Evolutionary conservation across 768 basidiomycete species (phyloP).

Genomic region (Cantharellus anzutake): DNA sequence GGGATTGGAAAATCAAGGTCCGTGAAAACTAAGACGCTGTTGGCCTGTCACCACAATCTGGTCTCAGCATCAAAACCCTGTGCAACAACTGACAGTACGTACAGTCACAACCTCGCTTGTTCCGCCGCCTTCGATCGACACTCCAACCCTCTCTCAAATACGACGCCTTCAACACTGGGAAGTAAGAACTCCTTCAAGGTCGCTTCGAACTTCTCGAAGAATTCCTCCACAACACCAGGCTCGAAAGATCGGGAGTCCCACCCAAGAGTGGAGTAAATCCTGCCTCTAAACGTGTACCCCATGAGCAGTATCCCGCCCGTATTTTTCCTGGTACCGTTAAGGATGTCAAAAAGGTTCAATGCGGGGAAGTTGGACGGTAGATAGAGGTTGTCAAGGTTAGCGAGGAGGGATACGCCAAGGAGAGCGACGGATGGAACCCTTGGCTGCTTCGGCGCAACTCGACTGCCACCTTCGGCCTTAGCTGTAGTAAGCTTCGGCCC

Average conservation of each 20-base stretch:
- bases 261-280: background rate
- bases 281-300: slow-evolving; percentile 3
- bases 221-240: slow-evolving; percentile 1
- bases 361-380: slow-evolving; percentile 11
- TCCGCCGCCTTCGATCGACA: too few relatives aligned
- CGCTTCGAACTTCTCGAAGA: background rate
- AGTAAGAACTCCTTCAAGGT: slow-evolving; percentile 41
- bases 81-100: too few relatives aligned
- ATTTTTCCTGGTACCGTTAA: slow-evolving; percentile 19
- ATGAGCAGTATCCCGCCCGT: slow-evolving; percentile 19
- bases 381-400: slow-evolving; percentile 20
- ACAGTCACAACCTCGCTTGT: too few relatives aligned
- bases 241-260: background rate
- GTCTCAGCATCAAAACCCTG: too few relatives aligned
- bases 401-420: slow-evolving; percentile 22
- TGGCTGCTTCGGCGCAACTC: background rate
- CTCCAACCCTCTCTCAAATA: too few relatives aligned
- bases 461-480: background rate
- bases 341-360: slow-evolving; percentile 15
- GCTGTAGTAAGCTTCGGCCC: background rate
- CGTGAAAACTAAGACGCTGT: too few relatives aligned
- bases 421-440: slow-evolving; percentile 12
- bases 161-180: too few relatives aligned
- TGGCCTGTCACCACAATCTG: too few relatives aligned
- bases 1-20: too few relatives aligned